Evolutionary conservation across 352 stramenopile genomes (phyloP).

Genomic region (Pythium utonaiense): DNA sequence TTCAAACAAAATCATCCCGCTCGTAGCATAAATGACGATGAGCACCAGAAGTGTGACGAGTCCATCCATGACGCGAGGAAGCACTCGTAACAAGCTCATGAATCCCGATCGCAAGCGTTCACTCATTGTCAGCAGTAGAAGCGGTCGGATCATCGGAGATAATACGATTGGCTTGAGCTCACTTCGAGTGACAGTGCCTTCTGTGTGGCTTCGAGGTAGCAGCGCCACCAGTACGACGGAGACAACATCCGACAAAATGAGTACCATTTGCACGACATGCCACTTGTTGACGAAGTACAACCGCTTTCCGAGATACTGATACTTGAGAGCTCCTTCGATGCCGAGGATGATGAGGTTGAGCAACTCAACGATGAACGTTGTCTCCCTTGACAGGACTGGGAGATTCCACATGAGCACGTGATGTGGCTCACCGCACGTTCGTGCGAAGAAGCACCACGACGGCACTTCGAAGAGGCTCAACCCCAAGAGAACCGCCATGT

Average conservation of each 20-base stretch:
- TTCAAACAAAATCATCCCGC: slow-evolving; percentile 65
- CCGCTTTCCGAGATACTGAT: slow-evolving; percentile 40
- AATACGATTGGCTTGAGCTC: slow-evolving; percentile 31
- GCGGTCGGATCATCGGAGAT: slow-evolving; percentile 37
- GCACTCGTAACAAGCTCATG: slow-evolving; percentile 37
- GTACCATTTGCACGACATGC: slow-evolving; percentile 44
- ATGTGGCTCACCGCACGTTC: slow-evolving; percentile 29
- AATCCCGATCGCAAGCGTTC: slow-evolving; percentile 43
- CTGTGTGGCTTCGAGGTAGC: slow-evolving; percentile 15
- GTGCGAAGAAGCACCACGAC: slow-evolving; percentile 49
- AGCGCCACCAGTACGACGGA: slow-evolving; percentile 38
- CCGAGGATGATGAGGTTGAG: slow-evolving; percentile 39
- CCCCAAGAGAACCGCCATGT: slow-evolving; percentile 42
- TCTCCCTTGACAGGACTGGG: slow-evolving; percentile 26
- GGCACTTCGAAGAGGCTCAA: slow-evolving; percentile 56
- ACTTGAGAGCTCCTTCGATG: slow-evolving; percentile 46
- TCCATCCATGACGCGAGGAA: slow-evolving; percentile 43
- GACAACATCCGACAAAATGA: slow-evolving; percentile 38
- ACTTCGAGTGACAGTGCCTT: background rate
- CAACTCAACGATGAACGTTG: slow-evolving; percentile 39
- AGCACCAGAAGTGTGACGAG: slow-evolving; percentile 43
- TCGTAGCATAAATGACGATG: slow-evolving; percentile 52
- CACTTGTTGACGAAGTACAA: slow-evolving; percentile 58
- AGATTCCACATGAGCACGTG: slow-evolving; percentile 36
- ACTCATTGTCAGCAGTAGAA: slow-evolving; percentile 54